A percentile compares a stretch with the other conserved stretches of the same genome.
phyloP scores from a whole-genome alignment of 352 stramenopile genomes.

The Saprolegnia parasitica region DNA sequence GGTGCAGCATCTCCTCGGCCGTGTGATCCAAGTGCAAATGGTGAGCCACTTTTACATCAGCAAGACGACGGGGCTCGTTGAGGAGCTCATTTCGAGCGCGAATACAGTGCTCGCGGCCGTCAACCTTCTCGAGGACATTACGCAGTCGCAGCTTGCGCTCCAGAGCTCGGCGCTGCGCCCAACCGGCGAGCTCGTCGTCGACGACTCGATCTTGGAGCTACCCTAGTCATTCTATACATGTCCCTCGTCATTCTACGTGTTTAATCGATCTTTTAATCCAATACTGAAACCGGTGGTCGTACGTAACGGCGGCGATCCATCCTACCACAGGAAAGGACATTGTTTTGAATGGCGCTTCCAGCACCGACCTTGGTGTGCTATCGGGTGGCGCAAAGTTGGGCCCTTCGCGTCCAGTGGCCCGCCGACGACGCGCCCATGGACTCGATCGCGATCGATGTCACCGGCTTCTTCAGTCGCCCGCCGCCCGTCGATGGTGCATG shows the following conservation, averaged over 20 bases:
- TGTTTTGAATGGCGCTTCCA: too few species aligned
- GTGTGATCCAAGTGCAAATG: neutral
- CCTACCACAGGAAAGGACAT: too few species aligned
- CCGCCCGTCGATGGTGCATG: neutral
- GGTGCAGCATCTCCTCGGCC: slow-evolving; percentile 10
- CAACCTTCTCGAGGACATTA: neutral
- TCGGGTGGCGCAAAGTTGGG: neutral
- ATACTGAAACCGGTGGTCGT: neutral
- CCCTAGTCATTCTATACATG: neutral
- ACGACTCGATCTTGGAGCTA: neutral
- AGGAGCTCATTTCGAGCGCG: neutral
- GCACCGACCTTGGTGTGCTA: neutral
- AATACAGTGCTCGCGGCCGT: neutral
- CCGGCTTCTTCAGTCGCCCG: neutral
- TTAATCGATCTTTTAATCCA: neutral
- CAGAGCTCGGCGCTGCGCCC: neutral
- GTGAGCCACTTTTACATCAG: slow-evolving; percentile 4
- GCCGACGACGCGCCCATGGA: neutral
- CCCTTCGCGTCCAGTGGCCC: slow-evolving; percentile 1
- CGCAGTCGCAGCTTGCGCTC: neutral
- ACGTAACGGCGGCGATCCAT: too few species aligned
- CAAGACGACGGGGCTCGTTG: neutral
- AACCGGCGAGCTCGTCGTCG: slow-evolving; percentile 10
- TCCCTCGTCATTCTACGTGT: neutral
- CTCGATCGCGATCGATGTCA: neutral